Evolutionary conservation across 345 rosid species (phyloP).

Genomic region (Pistacia atlantica): DNA sequence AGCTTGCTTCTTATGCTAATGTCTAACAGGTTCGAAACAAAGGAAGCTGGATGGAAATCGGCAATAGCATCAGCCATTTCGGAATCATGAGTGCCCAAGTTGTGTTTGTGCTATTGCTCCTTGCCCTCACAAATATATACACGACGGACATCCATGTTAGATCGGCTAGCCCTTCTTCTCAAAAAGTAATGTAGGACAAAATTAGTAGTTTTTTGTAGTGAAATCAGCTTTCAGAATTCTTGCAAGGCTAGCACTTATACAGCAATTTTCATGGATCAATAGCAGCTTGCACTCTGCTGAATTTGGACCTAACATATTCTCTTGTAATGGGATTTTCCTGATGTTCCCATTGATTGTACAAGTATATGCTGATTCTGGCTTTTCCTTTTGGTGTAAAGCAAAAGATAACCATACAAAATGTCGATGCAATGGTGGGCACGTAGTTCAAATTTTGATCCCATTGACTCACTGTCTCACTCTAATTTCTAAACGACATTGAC

Average conservation of each 20-base stretch:
- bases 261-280: constrained; percentile 1
- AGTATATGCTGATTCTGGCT: not conserved
- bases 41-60: constrained; percentile 99
- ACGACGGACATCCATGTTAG: constrained; percentile 63
- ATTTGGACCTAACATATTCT: not conserved
- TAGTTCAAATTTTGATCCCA: not conserved
- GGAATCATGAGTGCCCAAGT: constrained; percentile 98
- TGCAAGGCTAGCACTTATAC: constrained; percentile 2
- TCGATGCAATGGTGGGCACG: too few relatives aligned
- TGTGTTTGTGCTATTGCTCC: constrained; percentile 84
- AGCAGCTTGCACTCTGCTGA: not conserved
- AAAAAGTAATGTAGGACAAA: constrained; percentile 52
- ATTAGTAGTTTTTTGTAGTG: not conserved
- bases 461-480: too few relatives aligned
- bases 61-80: constrained; percentile 94
- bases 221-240: not conserved
- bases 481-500: not conserved
- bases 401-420: too few relatives aligned
- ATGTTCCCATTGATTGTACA: not conserved
- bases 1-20: not conserved
- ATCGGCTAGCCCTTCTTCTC: constrained; percentile 42
- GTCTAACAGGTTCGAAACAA: constrained; percentile 70
- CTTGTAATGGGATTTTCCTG: constrained; percentile 13
- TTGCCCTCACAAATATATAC: constrained; percentile 84
- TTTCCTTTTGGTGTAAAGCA: too few relatives aligned